Base-by-base conservation (phyloP, 805 yeast genomes). In the Tetrapisispora taiwanensis region DNA sequence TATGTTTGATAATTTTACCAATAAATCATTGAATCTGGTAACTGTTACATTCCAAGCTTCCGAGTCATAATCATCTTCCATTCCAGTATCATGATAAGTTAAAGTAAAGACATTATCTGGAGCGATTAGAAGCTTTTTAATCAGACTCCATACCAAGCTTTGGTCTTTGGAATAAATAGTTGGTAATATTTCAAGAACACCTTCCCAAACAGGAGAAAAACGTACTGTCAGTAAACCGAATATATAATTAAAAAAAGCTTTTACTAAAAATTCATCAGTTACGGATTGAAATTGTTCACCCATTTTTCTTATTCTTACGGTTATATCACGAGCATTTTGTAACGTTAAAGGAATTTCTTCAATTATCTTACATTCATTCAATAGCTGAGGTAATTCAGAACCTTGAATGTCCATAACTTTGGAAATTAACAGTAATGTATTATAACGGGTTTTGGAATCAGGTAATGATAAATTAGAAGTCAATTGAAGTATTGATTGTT, bases 181-280 rank as follows among this genome's bases (percentile, higher is more conserved):
- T 1, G 79, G 75, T 4, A 85, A 55, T 4, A 74, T 72, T 48
- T 81, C 90, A 43, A 71, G 65, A 1, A 84, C 83, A 5, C 83
- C 87, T 17, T 76, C 73, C 95, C 95, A 88, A 13, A 83, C 72
- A 0, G 97, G 97, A 45, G 86, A 83, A 52, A 90, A 87, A 46
- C 76, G 75, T 30, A 79, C 79, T 4, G 86, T 70, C 36, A 89
- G 63, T 47, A 84, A 71, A 30, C 97, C 97, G 51, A 83, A 73
- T 32, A 78, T 44, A 52, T 72, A 78, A 19, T 68, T 70, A 28
- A 75, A 69, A 35, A 51, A 63, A 43, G 47, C 48, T 39, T 47
- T 55, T 4, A 37, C 44, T 9, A 41, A 22, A 2, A 52, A 42
- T 27, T 51, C 44, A 12, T 27, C 32, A 10, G 51, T 66, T 4